Evolutionary conservation across 106 monocot genomes (phyloP).

Genomic region (Hemerocallis citrina): DNA sequence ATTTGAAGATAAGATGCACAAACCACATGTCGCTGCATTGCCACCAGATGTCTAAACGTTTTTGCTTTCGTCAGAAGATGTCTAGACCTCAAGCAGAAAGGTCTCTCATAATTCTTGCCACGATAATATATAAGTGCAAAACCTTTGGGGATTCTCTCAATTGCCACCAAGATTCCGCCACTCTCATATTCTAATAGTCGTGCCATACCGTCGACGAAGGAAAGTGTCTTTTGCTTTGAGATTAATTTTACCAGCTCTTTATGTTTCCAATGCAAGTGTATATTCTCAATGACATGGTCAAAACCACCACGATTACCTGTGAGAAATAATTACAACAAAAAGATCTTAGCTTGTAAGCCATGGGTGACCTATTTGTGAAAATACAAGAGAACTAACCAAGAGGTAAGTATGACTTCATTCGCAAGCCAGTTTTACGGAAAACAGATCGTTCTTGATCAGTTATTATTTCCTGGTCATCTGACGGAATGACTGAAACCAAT

Average conservation of each 20-base stretch:
- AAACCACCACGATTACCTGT: conserved; percentile 81
- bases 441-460: conserved; percentile 80
- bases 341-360: conserved; percentile 10
- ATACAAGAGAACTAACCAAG: conserved; percentile 43
- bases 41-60: conserved; percentile 65
- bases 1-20: conserved; percentile 2
- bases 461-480: conserved; percentile 75
- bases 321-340: background rate
- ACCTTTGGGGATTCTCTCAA: conserved; percentile 76
- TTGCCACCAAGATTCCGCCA: conserved; percentile 78
- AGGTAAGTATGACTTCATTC: conserved; percentile 79
- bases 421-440: conserved; percentile 64
- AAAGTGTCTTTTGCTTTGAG: conserved; percentile 70
- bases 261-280: conserved; percentile 91
- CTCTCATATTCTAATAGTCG: conserved; percentile 71
- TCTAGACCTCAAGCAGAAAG: conserved; percentile 66
- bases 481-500: conserved; percentile 62
- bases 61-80: conserved; percentile 80
- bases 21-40: conserved; percentile 91
- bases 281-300: conserved; percentile 88
- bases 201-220: conserved; percentile 77
- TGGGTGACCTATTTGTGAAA: background rate
- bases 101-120: conserved; percentile 78
- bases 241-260: conserved; percentile 78
- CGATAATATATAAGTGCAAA: conserved; percentile 75